phyloP scores from a whole-genome alignment of 2,329 filamentous ascomycete species.

The Herpotrichia juniperi region DNA sequence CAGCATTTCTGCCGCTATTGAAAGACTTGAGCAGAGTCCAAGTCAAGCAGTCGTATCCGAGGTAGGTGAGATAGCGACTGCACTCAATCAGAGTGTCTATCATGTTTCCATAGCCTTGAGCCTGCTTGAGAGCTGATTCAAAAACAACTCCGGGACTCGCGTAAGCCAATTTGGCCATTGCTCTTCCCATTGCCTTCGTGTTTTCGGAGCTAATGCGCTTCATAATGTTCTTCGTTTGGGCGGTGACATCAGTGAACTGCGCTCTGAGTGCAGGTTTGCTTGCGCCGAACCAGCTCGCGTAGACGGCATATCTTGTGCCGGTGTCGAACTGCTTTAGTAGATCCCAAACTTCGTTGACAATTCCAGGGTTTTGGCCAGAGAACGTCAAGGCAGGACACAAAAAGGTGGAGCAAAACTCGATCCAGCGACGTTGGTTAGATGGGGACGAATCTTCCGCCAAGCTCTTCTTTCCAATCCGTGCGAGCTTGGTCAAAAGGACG shows the following conservation, averaged over 20 bases:
- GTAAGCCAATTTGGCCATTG: conserved; percentile 89
- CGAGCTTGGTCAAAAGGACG: conserved; percentile 76
- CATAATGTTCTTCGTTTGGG: conserved; percentile 83
- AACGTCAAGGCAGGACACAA: conserved; percentile 89
- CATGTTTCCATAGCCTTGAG: conserved; percentile 92
- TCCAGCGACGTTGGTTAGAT: conserved; percentile 78
- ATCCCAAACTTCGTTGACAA: conserved; percentile 85
- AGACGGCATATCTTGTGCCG: conserved; percentile 81
- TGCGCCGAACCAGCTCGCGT: conserved; percentile 80
- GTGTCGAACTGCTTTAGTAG: conserved; percentile 80
- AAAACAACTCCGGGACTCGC: conserved; percentile 92
- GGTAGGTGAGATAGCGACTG: conserved; percentile 87
- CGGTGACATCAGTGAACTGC: conserved; percentile 76
- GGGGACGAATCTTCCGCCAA: conserved; percentile 72
- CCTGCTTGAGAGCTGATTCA: conserved; percentile 83
- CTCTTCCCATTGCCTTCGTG: conserved; percentile 81
- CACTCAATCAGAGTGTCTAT: conserved; percentile 96
- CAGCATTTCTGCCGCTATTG: conserved; percentile 62
- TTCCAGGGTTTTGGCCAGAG: conserved; percentile 80
- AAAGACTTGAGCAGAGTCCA: conserved; percentile 86
- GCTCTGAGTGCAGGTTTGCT: conserved; percentile 71
- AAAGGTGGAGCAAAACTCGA: conserved; percentile 79
- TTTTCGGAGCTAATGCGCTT: conserved; percentile 91
- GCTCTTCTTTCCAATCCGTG: conserved; percentile 82
- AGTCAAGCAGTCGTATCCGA: conserved; percentile 91